Conservation (phyloP, 2,329 filamentous ascomycete species). For the Fusarium sp. region DNA sequence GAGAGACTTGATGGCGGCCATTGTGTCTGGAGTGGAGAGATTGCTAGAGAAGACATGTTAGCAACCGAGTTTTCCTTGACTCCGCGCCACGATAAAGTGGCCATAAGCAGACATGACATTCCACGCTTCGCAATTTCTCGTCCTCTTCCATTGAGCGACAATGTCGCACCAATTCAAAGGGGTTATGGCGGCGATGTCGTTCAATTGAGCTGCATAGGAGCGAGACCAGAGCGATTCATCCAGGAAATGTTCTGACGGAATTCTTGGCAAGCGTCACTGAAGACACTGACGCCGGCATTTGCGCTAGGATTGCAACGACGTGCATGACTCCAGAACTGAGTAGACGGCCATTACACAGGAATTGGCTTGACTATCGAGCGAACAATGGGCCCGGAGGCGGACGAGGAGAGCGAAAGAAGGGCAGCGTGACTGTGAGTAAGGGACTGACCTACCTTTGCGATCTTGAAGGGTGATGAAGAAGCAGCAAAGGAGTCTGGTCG, state of each 20-base stretch:
- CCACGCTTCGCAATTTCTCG: not conserved
- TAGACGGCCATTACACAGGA: slow-evolving; percentile 7
- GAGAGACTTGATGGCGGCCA: slow-evolving; percentile 54
- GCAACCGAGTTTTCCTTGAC: not conserved
- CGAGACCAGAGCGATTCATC: not conserved
- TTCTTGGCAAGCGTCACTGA: slow-evolving; percentile 28
- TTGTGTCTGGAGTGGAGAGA: slow-evolving; percentile 47
- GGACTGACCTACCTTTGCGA: slow-evolving; percentile 39
- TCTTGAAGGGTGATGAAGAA: slow-evolving; percentile 45
- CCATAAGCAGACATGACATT: not conserved
- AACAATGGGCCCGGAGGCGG: slow-evolving; percentile 2
- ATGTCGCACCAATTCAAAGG: slow-evolving; percentile 12
- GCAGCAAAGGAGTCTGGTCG: slow-evolving; percentile 38
- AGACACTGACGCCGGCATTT: slow-evolving; percentile 5
- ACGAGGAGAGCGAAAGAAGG: not conserved
- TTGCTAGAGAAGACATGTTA: slow-evolving; percentile 34
- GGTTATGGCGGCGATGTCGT: not conserved
- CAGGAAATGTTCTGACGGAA: not conserved
- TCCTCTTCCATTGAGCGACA: slow-evolving; percentile 14
- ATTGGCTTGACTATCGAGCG: slow-evolving; percentile 19
- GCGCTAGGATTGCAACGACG: slow-evolving; percentile 18
- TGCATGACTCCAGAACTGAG: slow-evolving; percentile 16
- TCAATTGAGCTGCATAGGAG: slow-evolving; percentile 15
- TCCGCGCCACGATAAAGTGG: not conserved
- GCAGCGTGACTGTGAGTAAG: slow-evolving; percentile 2